Conservation (phyloP, 768 basidiomycete genomes). For the Dacryopinax primogenitus region DNA sequence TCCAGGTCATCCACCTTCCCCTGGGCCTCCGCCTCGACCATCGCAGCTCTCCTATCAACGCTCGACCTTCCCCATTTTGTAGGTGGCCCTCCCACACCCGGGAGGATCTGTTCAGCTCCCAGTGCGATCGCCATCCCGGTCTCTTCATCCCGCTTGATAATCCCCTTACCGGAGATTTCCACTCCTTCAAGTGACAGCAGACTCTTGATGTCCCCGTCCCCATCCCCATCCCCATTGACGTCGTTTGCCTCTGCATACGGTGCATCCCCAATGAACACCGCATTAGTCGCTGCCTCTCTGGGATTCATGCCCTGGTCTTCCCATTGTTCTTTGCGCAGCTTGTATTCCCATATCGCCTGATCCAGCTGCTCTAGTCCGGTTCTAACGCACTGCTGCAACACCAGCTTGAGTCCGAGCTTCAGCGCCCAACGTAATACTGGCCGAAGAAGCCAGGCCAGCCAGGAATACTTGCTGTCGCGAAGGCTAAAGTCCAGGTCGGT, state of each 20-base stretch:
- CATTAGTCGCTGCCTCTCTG: neutral
- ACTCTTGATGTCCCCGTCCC: neutral
- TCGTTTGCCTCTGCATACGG: neutral
- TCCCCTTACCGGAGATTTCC: neutral
- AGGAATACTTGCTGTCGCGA: neutral
- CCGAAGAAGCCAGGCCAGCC: neutral
- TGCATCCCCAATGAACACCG: neutral
- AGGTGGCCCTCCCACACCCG: neutral
- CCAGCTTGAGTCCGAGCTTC: neutral
- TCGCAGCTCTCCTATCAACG: neutral
- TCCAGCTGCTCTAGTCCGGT: neutral
- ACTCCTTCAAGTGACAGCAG: neutral
- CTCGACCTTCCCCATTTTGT: constrained; percentile 3
- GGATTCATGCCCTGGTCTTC: neutral
- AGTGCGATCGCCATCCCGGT: neutral
- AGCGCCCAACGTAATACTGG: neutral
- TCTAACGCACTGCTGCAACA: neutral
- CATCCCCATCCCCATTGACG: too few relatives aligned
- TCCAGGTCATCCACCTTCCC: neutral
- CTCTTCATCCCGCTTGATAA: neutral
- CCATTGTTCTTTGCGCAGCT: neutral
- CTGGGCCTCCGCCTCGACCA: constrained; percentile 2
- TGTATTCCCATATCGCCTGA: neutral
- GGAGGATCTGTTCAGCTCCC: neutral
- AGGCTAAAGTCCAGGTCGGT: neutral